Evolutionary conservation across 768 basidiomycete species (phyloP).

Genomic region (Porpolomopsis calyptriformis): DNA sequence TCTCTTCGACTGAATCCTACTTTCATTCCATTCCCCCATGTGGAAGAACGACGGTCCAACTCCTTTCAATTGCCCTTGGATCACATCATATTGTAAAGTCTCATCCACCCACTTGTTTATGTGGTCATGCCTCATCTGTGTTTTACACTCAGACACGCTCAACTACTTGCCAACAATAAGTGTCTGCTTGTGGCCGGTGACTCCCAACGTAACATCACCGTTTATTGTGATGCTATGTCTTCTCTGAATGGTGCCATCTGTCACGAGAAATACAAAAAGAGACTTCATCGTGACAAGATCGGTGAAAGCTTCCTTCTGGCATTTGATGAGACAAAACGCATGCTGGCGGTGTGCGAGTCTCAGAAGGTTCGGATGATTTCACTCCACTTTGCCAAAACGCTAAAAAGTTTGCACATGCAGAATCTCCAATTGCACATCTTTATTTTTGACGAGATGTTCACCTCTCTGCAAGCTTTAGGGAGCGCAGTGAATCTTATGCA

Average conservation of each 20-base stretch:
- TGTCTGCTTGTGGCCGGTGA: slow-evolving; percentile 34
- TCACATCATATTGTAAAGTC: slow-evolving; percentile 24
- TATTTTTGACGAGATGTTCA: slow-evolving; percentile 35
- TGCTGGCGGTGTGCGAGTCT: slow-evolving; percentile 35
- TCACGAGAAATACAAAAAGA: slow-evolving; percentile 16
- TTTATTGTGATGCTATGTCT: slow-evolving; percentile 29
- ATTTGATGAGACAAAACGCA: slow-evolving; percentile 41
- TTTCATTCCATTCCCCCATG: slow-evolving; percentile 24
- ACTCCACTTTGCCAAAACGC: neutral
- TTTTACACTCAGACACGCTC: slow-evolving; percentile 16
- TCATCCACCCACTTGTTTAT: neutral
- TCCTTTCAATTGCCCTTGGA: slow-evolving; percentile 18
- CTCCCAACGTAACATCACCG: slow-evolving; percentile 19
- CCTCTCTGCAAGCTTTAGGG: slow-evolving; percentile 31
- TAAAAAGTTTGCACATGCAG: neutral
- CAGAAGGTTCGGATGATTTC: slow-evolving; percentile 22
- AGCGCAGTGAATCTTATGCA: slow-evolving; percentile 27
- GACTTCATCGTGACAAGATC: slow-evolving; percentile 34
- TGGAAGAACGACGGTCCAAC: slow-evolving; percentile 14
- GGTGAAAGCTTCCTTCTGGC: slow-evolving; percentile 35
- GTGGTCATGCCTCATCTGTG: neutral
- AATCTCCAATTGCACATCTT: slow-evolving; percentile 33
- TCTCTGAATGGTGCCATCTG: slow-evolving; percentile 24
- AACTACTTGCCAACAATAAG: slow-evolving; percentile 31
- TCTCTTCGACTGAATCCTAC: slow-evolving; percentile 22